Evolutionary conservation across 768 basidiomycete species (phyloP).

Genomic region (Hygrophoropsis aurantiaca): DNA sequence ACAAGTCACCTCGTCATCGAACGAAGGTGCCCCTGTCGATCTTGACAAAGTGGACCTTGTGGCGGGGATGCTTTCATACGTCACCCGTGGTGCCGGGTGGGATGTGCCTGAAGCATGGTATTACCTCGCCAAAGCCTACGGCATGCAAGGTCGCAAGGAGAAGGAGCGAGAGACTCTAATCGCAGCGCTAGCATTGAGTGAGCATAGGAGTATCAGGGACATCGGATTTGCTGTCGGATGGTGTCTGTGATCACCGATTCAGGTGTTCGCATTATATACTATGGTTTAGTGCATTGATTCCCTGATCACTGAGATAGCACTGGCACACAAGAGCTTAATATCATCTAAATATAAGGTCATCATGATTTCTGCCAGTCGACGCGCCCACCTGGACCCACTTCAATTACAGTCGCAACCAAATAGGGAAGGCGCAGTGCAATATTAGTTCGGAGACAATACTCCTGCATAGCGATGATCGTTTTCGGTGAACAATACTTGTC

Average conservation of each 20-base stretch:
- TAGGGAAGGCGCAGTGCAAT: too few species aligned
- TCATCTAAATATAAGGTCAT: too few species aligned
- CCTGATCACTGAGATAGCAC: too few species aligned
- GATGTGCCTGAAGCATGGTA: conserved; percentile 95
- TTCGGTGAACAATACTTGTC: too few species aligned
- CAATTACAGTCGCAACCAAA: too few species aligned
- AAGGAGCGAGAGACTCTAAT: conserved; percentile 73
- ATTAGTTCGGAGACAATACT: too few species aligned
- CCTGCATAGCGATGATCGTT: too few species aligned
- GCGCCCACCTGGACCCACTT: too few species aligned
- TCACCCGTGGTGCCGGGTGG: conserved; percentile 84
- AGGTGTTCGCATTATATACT: neutral
- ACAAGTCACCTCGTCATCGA: conserved; percentile 20
- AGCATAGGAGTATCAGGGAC: conserved; percentile 64
- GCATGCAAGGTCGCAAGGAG: conserved; percentile 68
- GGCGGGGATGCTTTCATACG: conserved; percentile 72
- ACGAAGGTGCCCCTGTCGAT: conserved; percentile 7
- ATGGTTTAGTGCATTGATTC: too few species aligned
- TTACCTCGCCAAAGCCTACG: conserved; percentile 80
- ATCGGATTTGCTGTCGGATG: conserved; percentile 63
- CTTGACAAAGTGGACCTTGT: conserved; percentile 72
- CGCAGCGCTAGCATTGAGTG: conserved; percentile 64
- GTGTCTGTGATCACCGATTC: conserved; percentile 63
- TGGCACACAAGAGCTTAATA: too few species aligned
- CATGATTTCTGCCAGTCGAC: too few species aligned